These are phyloP conservation scores for Royoungia palumana DNA, from an alignment of 768 basidiomycete genomes.

Conservation along the genomic window DNA sequence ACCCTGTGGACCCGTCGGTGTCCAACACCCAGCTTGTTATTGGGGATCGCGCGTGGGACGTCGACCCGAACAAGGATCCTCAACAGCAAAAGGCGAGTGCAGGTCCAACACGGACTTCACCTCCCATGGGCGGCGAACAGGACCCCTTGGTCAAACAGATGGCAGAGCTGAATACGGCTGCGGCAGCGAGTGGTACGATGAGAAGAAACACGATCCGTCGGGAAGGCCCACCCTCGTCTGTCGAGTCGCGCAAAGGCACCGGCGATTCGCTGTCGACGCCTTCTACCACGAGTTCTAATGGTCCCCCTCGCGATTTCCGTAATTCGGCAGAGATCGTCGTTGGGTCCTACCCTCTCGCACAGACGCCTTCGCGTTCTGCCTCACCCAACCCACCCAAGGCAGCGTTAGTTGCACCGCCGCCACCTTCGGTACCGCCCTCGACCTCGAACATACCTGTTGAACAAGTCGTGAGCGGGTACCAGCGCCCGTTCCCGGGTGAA, in stretches of 20 bases:
- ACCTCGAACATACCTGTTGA: slow-evolving; percentile 58
- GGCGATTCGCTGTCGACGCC: slow-evolving; percentile 26
- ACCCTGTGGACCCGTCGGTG: slow-evolving; percentile 60
- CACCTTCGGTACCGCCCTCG: slow-evolving; percentile 32
- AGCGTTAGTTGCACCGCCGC: slow-evolving; percentile 70
- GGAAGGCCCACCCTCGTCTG: slow-evolving; percentile 20
- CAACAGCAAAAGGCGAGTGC: slow-evolving; percentile 36
- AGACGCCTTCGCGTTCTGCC: slow-evolving; percentile 55
- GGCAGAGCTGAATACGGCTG: slow-evolving; percentile 45
- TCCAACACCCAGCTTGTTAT: slow-evolving; percentile 61
- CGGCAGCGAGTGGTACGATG: slow-evolving; percentile 13
- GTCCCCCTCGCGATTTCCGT: slow-evolving; percentile 55
- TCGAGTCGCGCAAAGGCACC: slow-evolving; percentile 26
- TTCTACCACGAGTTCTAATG: slow-evolving; percentile 16
- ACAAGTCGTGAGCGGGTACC: slow-evolving; percentile 72
- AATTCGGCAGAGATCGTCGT: slow-evolving; percentile 75
- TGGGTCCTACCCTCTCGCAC: slow-evolving; percentile 63
- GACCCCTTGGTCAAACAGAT: slow-evolving; percentile 70
- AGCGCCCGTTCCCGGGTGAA: slow-evolving; percentile 87
- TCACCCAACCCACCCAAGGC: slow-evolving; percentile 76
- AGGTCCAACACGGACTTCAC: slow-evolving; percentile 19
- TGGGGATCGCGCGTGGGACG: slow-evolving; percentile 63
- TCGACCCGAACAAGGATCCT: slow-evolving; percentile 65
- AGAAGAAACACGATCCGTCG: slow-evolving; percentile 26
- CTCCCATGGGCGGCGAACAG: slow-evolving; percentile 39